phyloP scores from a whole-genome alignment of 176 grass and related monocot genomes.

The Eleusine indica region DNA sequence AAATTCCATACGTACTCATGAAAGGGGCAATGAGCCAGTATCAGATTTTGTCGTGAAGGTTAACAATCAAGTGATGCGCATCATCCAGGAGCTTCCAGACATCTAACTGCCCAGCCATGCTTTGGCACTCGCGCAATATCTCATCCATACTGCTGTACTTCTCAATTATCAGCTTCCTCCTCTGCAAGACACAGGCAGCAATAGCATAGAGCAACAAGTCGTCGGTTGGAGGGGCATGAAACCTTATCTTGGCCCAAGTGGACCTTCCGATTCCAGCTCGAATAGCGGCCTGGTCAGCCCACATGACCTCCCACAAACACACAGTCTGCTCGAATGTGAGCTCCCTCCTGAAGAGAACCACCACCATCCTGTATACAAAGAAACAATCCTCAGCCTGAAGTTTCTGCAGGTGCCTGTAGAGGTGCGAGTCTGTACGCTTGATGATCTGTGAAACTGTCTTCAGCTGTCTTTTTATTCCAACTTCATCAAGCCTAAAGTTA shows the following conservation, averaged over 20 bases:
- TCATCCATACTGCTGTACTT: constrained; percentile 94
- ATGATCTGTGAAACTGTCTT: constrained; percentile 93
- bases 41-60: constrained; percentile 89
- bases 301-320: constrained; percentile 95
- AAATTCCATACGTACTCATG: constrained; percentile 30
- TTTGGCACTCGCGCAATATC: constrained; percentile 82
- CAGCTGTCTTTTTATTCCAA: constrained; percentile 81
- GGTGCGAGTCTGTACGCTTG: constrained; percentile 76
- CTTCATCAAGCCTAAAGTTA: constrained; percentile 94
- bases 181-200: constrained; percentile 87
- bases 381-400: constrained; percentile 93
- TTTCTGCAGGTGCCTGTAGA: constrained; percentile 89
- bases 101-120: constrained; percentile 85
- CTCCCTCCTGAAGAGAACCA: constrained; percentile 93
- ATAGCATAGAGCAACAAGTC: constrained; percentile 93
- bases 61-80: constrained; percentile 80
- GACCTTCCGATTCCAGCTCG: constrained; percentile 77
- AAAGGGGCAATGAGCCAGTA: constrained; percentile 12
- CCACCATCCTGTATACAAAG: constrained; percentile 95
- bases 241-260: constrained; percentile 79
- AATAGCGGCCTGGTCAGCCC: constrained; percentile 94
- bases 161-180: constrained; percentile 89
- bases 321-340: constrained; percentile 91
- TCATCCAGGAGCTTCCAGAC: constrained; percentile 93
- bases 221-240: constrained; percentile 80